Base-by-base conservation (phyloP, 345 rosid genomes). In the Capsella bursapastoris region DNA sequence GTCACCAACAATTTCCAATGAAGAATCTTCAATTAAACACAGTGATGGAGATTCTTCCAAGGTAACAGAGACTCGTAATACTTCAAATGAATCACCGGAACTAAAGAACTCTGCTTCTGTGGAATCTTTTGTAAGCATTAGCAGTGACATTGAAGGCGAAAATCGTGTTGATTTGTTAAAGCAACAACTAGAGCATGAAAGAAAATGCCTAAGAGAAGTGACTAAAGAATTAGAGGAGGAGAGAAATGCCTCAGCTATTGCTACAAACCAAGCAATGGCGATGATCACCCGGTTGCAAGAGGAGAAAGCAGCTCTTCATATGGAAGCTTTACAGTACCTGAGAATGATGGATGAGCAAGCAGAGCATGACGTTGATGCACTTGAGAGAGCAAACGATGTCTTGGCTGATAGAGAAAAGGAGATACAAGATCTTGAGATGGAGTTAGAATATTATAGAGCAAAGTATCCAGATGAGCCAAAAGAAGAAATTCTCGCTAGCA, bases 341-440 rank as follows among this genome's bases (percentile, higher is more conserved):
- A 88, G 97, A 78, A 86, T 92, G 96, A 92, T 89, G 97, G 97
- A 92, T 66, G 96, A 88, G 79, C 93, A 92, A 78, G 90, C 91
- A 1, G 96, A 89, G 56, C 87, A 86, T 41, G 96, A 91, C 66
- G 81, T 70, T 22, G 93, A 88, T 52, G 90, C 86, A 6, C 78
- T 91, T 58, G 87, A 84, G 74, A 86, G 77, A 77, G 88, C 89
- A 45, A 88, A 88, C 66, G 88, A 86, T 69, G 85, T 86, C 34
- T 63, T 86, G 47, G 86, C 89, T 32, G 91, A 86, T 27, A 86
- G 82, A 71, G 96, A 90, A 70, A 90, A 85, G 64, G 88, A 86
- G 27, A 56, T 90, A 64, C 91, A 90, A 77, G 96, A 88, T 76
- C 77, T 90, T 71, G 91, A 90, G 82, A 85, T 85, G 57, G 90